Conservation (phyloP, 2,329 filamentous ascomycete genomes). For the Colletotrichum destructivum region DNA sequence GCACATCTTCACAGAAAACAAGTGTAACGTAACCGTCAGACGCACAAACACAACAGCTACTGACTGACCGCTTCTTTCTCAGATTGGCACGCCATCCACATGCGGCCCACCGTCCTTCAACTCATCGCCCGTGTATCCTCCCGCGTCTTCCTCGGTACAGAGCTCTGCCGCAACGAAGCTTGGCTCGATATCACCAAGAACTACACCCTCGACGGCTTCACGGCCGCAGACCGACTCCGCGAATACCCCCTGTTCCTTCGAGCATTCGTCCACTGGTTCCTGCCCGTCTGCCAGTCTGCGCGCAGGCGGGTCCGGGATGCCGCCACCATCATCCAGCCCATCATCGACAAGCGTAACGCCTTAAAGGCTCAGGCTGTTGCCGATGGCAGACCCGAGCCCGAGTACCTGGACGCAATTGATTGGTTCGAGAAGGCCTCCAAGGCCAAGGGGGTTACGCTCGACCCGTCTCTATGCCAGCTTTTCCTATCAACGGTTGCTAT, state of each 20-base stretch:
- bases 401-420: constrained; percentile 57
- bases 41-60: rapidly evolving
- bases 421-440: constrained; percentile 57
- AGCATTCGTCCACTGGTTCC: constrained; percentile 59
- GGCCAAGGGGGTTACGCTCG: constrained; percentile 71
- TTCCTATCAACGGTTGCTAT: constrained; percentile 78
- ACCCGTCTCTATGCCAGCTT: constrained; percentile 78
- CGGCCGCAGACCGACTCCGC: constrained; percentile 54
- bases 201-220: constrained; percentile 59
- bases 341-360: constrained; percentile 47
- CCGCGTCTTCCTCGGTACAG: constrained; percentile 62
- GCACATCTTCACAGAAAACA: constrained; percentile 15
- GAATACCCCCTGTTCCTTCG: constrained; percentile 57
- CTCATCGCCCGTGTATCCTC: constrained; percentile 65
- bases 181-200: constrained; percentile 63
- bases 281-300: constrained; percentile 56
- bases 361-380: constrained; percentile 48
- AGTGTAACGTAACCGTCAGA: not conserved
- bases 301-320: constrained; percentile 56
- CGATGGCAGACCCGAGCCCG: not conserved
- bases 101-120: constrained; percentile 28
- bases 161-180: constrained; percentile 60
- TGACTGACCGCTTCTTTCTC: rapidly evolving
- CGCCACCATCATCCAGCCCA: constrained; percentile 52
- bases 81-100: constrained; percentile 45